Base-by-base conservation (phyloP, 148 eudicot genomes). In the Rhododendron ferrugineum region DNA sequence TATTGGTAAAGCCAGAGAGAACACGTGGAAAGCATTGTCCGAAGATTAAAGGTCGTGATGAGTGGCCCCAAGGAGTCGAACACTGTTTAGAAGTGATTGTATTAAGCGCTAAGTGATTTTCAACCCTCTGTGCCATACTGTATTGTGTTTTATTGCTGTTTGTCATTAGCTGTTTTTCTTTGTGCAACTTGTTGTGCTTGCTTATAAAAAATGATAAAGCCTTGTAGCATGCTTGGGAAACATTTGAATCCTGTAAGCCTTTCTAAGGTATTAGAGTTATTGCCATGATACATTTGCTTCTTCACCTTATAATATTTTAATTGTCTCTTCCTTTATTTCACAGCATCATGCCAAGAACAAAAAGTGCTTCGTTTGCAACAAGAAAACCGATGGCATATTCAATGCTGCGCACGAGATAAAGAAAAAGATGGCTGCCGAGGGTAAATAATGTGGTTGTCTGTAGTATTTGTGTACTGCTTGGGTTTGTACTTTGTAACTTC, bases 291-390 rank as follows among this genome's bases (percentile, higher is more conserved):
- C 62, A 78, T 78, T 16, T 82, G n/a, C 37, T 68, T 49, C 46
- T 76, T 32, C 74, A 42, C 36, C 15, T 72, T 66, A 26, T 60
- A 84, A 22, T 34, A 74, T 54, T 77, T 62, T 49, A 22, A 72
- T 30, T 60, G 66, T 85, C 26, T 78, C 54, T 87, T 34, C 80
- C 76, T 86, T 62, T 83, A 49, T 72, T 80, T 81, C 73, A 83
- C 98, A 96, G 98, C 99, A 96, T 89, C 97, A 94, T 86, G 85
- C 97, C 54, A 92, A 89, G 87, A 93, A 91, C 86, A 94, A 94
- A 73, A 96, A 93, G 87, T 96, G 98, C 90, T 96, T 90, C 46
- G 95, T 93, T 2, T 96, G 99, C 89, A 88, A 94, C 94, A 85
- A 92, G 90, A 93, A 93, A 11, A 96, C 98, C 1, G 88, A 88